Evolutionary conservation across 2,329 filamentous ascomycete species (phyloP), one percentile per base, ranked within the genome.

Genomic region (Ophiostoma angusticollis): DNA sequence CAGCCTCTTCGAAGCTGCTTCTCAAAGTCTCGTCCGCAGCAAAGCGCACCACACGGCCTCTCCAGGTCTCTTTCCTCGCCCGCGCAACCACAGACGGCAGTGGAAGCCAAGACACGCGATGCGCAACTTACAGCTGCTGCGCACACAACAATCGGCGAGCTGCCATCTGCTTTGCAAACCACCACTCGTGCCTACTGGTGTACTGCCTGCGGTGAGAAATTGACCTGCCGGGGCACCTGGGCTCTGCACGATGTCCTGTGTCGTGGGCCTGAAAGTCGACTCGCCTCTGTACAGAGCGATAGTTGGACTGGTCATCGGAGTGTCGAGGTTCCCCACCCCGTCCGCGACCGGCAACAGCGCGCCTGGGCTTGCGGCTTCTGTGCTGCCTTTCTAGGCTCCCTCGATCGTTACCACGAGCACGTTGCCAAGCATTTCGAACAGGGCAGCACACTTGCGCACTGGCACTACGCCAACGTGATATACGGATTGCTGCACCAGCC

Each of bases 321-420:
- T n/a, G n/a, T n/a, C n/a, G n/a, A n/a, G n/a, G n/a, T n/a, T n/a
- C n/a, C n/a, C n/a, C n/a, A n/a, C n/a, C n/a, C n/a, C n/a, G n/a
- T n/a, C n/a, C 22, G 74, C 73, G 4, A 46, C 38, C 67, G 74
- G 44, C 68, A 68, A 44, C 76, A 78, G 60, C 68, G 74, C 47
- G 75, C 77, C 28, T 81, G 75, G 70, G 77, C 74, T 2, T 81
- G 77, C 47, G 77, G 77, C 19, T 80, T 80, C 56, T 81, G 77
- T 49, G 75, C 71, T 4, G 70, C 68, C 13, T 64, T 80, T 30
- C 66, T 78, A 42, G 67, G 72, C 13, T 72, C 74, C 11, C 72
- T 74, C 47, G 75, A 80, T 52, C 73, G 77, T 39, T 72, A 79
- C 50, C 76, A 79, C 44, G 74, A 80, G 50, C 77, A 81, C 47